phyloP scores from a whole-genome alignment of 306 rosid species.

The Casuarina glauca region DNA sequence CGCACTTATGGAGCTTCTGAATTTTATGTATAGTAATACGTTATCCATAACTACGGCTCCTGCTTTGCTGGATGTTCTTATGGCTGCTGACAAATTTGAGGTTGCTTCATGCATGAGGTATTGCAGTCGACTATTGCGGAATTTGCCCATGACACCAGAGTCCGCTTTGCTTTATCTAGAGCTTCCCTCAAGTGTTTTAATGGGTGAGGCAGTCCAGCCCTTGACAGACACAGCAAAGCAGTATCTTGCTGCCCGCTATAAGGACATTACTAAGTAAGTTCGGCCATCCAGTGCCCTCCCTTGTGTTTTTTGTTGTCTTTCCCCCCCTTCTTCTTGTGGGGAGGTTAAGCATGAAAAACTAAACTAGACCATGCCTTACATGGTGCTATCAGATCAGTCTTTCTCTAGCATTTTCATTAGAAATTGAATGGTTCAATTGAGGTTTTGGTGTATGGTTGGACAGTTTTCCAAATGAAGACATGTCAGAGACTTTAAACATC shows the following conservation, averaged over 20 bases:
- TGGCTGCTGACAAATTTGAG: slow-evolving; percentile 99
- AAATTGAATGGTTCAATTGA: neutral
- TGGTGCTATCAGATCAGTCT: neutral
- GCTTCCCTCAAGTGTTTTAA: slow-evolving; percentile 89
- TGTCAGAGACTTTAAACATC: slow-evolving; percentile 9
- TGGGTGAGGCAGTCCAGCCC: slow-evolving; percentile 97
- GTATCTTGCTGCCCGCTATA: slow-evolving; percentile 83
- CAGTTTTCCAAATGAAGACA: neutral
- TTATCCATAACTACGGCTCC: slow-evolving; percentile 63
- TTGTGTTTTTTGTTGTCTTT: no score
- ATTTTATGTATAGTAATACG: slow-evolving; percentile 91
- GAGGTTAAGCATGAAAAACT: neutral
- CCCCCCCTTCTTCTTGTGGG: neutral
- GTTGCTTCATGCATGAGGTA: slow-evolving; percentile 97
- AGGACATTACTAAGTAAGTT: slow-evolving; percentile 83
- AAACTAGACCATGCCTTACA: neutral
- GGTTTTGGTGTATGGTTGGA: slow-evolving; percentile 1
- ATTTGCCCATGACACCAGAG: slow-evolving; percentile 81
- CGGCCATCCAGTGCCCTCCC: neutral
- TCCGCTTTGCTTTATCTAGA: slow-evolving; percentile 94
- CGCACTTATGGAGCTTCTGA: slow-evolving; percentile 94
- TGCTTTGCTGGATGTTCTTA: slow-evolving; percentile 84
- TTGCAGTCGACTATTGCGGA: slow-evolving; percentile 74
- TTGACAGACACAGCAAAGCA: slow-evolving; percentile 95
- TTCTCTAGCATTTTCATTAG: neutral